Conservation (phyloP, 352 stramenopile genomes). For the Pythium biforme region DNA sequence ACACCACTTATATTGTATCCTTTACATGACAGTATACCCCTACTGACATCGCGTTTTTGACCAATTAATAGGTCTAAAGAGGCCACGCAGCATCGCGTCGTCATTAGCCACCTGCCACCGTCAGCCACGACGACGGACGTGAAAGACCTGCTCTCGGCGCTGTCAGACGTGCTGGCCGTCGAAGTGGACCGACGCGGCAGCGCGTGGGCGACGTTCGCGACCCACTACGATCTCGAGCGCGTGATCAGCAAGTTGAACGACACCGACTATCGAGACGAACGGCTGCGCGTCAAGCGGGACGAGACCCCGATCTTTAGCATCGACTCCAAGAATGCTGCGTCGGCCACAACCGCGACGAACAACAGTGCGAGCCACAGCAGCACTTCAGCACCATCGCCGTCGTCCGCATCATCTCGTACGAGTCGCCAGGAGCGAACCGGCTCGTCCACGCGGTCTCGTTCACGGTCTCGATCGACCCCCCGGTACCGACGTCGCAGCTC, state of each 20-base stretch:
- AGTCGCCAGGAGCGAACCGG: slow-evolving; percentile 24
- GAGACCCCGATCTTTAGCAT: neutral
- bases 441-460: slow-evolving; percentile 21
- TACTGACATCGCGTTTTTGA: neutral
- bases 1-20: no score
- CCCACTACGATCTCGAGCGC: slow-evolving; percentile 50
- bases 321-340: neutral
- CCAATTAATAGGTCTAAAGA: slow-evolving; percentile 26
- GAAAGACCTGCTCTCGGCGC: slow-evolving; percentile 60
- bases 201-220: slow-evolving; percentile 66
- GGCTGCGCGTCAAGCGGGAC: slow-evolving; percentile 35
- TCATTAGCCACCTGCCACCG: slow-evolving; percentile 40
- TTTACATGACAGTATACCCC: no score
- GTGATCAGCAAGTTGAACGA: slow-evolving; percentile 56
- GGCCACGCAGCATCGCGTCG: slow-evolving; percentile 56
- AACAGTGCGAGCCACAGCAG: slow-evolving; percentile 6
- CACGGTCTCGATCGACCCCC: slow-evolving; percentile 29
- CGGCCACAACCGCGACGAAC: neutral
- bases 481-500: slow-evolving; percentile 27
- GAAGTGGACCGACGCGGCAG: slow-evolving; percentile 68
- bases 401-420: slow-evolving; percentile 16
- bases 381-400: neutral
- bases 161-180: slow-evolving; percentile 59
- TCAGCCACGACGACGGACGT: slow-evolving; percentile 60
- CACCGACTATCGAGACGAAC: slow-evolving; percentile 44